Percentiles rank a stretch among this genome's conserved stretches.
phyloP scores from a whole-genome alignment of 805 yeast genomes.

The Cyberlindnera veronae region DNA sequence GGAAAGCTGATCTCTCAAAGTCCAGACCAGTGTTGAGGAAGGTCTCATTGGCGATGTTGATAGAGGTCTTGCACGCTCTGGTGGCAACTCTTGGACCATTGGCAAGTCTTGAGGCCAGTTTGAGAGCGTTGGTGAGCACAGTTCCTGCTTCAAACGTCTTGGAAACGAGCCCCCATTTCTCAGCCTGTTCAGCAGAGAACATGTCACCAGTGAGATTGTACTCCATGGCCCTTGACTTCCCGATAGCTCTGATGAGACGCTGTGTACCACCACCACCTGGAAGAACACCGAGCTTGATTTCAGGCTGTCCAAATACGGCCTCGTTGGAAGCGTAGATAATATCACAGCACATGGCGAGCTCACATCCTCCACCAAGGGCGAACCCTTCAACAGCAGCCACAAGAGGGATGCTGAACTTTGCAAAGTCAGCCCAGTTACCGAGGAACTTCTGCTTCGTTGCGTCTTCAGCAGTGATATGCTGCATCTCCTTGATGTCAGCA shows the following conservation, averaged over 20 bases:
- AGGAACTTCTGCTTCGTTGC: slow-evolving; percentile 35
- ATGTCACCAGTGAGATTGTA: slow-evolving; percentile 43
- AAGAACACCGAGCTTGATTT: slow-evolving; percentile 47
- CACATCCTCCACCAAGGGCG: slow-evolving; percentile 57
- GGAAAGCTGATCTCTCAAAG: slow-evolving; percentile 35
- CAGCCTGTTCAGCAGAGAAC: slow-evolving; percentile 43
- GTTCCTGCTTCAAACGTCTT: slow-evolving; percentile 36
- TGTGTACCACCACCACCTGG: slow-evolving; percentile 57
- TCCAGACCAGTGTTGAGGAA: slow-evolving; percentile 10
- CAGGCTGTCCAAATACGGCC: slow-evolving; percentile 54
- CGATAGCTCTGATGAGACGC: slow-evolving; percentile 44
- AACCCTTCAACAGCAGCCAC: slow-evolving; percentile 53
- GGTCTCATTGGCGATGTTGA: slow-evolving; percentile 37
- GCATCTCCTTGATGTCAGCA: slow-evolving; percentile 53
- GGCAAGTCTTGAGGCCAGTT: slow-evolving; percentile 42
- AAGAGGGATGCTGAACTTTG: slow-evolving; percentile 41
- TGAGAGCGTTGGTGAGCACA: slow-evolving; percentile 40
- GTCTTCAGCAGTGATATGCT: slow-evolving; percentile 33
- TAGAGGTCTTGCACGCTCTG: slow-evolving; percentile 44
- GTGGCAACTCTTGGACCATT: slow-evolving; percentile 40
- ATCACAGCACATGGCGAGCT: slow-evolving; percentile 49
- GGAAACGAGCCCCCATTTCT: slow-evolving; percentile 46
- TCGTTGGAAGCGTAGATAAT: slow-evolving; percentile 46
- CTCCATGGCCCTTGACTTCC: slow-evolving; percentile 49
- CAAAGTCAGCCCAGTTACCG: slow-evolving; percentile 38